These are phyloP conservation scores for Parastagonospora nodorum DNA, from an alignment of 2,329 filamentous ascomycete species.

Conservation along the genomic window DNA sequence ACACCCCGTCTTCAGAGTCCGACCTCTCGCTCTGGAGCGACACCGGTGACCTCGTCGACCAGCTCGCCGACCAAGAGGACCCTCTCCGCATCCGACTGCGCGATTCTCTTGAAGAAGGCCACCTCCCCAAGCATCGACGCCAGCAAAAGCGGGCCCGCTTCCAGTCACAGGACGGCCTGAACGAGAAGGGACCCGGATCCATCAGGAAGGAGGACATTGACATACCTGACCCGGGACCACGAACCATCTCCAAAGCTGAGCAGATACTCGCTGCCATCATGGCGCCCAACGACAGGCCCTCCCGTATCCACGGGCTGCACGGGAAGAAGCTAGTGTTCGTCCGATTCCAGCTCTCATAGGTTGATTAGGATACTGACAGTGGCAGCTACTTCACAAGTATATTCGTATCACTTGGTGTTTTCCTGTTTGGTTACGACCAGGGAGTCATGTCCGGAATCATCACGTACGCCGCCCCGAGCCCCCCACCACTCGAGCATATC, in stretches of 20 bases:
- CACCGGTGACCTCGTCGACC: constrained; percentile 92
- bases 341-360: background rate
- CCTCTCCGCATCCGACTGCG: constrained; percentile 74
- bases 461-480: constrained; percentile 58
- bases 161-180: constrained; percentile 53
- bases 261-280: constrained; percentile 82
- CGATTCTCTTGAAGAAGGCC: constrained; percentile 67
- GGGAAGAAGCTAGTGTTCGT: constrained; percentile 90
- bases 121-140: constrained; percentile 51
- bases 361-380: constrained; percentile 10
- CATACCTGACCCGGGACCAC: constrained; percentile 71
- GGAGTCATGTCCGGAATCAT: constrained; percentile 83
- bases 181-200: constrained; percentile 51
- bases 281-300: constrained; percentile 71
- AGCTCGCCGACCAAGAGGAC: constrained; percentile 81
- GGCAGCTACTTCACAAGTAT: constrained; percentile 91
- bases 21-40: constrained; percentile 88
- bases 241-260: constrained; percentile 68
- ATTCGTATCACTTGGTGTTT: constrained; percentile 83
- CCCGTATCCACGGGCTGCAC: constrained; percentile 86
- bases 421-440: constrained; percentile 88
- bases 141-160: constrained; percentile 73
- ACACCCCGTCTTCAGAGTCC: constrained; percentile 62
- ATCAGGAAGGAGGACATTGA: constrained; percentile 75
- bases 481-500: constrained; percentile 26